Conservation (phyloP, 225 moss, liverwort and hornwort genomes). For the Rhytidiadelphus loreus region DNA sequence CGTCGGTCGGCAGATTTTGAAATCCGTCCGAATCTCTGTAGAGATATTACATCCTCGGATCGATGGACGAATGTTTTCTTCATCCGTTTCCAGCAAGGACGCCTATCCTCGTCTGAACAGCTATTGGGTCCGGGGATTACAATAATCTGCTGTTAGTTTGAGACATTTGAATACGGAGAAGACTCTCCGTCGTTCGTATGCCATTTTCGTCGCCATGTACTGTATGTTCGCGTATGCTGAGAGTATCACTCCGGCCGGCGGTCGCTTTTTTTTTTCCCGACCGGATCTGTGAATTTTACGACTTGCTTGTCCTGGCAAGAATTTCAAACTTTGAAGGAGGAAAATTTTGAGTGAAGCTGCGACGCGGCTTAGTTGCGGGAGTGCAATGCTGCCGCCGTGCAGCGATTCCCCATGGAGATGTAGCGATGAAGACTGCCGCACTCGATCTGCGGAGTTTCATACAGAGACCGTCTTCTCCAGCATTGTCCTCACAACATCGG, state of each 20-base stretch:
- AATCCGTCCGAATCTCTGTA: background rate
- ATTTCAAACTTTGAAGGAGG: background rate
- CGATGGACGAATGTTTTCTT: background rate
- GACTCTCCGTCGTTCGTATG: background rate
- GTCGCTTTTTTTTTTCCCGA: background rate
- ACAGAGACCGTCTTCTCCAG: background rate
- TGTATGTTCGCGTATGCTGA: background rate
- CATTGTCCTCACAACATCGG: background rate
- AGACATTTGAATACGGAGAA: background rate
- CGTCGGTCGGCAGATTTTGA: background rate
- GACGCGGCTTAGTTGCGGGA: background rate
- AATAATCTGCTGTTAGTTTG: background rate
- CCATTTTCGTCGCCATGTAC: background rate
- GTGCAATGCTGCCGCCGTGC: background rate
- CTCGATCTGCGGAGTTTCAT: background rate
- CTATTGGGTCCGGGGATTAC: background rate
- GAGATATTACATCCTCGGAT: background rate
- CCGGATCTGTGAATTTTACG: background rate
- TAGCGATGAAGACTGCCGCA: background rate
- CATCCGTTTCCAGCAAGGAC: background rate
- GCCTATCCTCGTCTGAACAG: background rate
- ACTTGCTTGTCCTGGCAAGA: background rate
- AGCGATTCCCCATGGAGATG: background rate
- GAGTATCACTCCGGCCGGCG: background rate
- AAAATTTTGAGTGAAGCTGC: background rate